A percentile compares a stretch with the other conserved stretches of the same genome.
These are phyloP conservation scores for Musa beccarii DNA, from an alignment of 176 grass and related monocot species.

Conservation along the genomic window DNA sequence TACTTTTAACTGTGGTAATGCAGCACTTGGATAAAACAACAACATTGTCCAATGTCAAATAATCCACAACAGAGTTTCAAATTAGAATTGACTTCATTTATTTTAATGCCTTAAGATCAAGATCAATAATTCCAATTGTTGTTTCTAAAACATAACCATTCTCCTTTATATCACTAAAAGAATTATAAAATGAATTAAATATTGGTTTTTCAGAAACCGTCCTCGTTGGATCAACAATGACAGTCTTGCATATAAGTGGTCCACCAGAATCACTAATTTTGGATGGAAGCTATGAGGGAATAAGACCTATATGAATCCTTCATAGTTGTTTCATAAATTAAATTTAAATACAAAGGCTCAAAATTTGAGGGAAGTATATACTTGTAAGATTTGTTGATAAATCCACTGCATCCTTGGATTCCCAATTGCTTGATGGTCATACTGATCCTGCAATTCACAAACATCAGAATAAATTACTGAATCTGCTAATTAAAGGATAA, in stretches of 20 bases:
- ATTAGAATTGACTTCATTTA: background rate
- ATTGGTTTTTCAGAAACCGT: background rate
- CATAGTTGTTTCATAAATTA: background rate
- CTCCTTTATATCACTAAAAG: background rate
- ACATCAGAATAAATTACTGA: background rate
- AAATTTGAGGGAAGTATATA: slow-evolving; percentile 19
- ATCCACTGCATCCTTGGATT: slow-evolving; percentile 71
- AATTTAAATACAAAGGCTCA: background rate
- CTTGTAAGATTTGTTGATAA: slow-evolving; percentile 85
- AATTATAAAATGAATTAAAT: background rate
- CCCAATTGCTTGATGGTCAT: slow-evolving; percentile 54
- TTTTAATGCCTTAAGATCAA: background rate
- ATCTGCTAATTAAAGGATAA: background rate
- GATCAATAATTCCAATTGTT: background rate
- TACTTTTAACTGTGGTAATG: background rate
- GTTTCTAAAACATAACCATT: background rate
- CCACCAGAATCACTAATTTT: too few species aligned
- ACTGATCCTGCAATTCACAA: slow-evolving; percentile 41
- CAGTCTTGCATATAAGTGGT: too few species aligned
- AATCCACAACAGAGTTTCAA: background rate
- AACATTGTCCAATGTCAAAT: background rate
- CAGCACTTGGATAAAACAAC: background rate
- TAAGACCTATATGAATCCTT: background rate
- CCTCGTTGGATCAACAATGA: too few species aligned
- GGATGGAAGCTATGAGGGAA: too few species aligned